A percentile compares a stretch with the other conserved stretches of the same genome.
These are phyloP conservation scores for Penicillium psychrosexuale DNA, from an alignment of 2,329 filamentous ascomycete species.

Conservation along the genomic window DNA sequence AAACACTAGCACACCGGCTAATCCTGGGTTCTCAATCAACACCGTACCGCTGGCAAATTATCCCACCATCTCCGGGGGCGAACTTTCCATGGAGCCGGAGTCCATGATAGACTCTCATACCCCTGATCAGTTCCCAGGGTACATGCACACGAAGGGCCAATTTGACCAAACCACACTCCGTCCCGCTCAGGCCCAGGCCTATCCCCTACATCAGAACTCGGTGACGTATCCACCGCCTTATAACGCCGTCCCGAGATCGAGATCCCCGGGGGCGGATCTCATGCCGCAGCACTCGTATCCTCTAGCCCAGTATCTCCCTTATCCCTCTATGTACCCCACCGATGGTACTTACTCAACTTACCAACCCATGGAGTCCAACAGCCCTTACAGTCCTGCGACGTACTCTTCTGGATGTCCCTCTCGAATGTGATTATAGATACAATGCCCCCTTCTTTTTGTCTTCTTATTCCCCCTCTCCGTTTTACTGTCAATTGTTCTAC, in stretches of 20 bases:
- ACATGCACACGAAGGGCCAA: constrained; percentile 11
- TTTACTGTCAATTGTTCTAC: neutral
- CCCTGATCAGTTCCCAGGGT: constrained; percentile 16
- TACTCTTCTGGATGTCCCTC: constrained; percentile 21
- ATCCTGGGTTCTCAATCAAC: constrained; percentile 11
- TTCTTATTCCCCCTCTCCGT: constrained; percentile 6
- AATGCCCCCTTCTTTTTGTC: constrained; percentile 1
- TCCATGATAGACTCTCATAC: constrained; percentile 20
- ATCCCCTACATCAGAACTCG: constrained; percentile 31
- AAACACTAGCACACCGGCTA: constrained; percentile 9
- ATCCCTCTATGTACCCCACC: constrained; percentile 22
- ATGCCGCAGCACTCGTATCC: constrained; percentile 22
- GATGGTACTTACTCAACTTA: constrained; percentile 16
- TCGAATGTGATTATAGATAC: constrained; percentile 15
- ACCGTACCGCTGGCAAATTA: constrained; percentile 14
- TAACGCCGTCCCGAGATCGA: constrained; percentile 26
- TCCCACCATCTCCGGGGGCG: constrained; percentile 23
- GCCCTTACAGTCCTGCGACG: constrained; percentile 18
- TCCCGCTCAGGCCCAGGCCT: constrained; percentile 18
- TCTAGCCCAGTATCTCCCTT: constrained; percentile 13
- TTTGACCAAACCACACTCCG: constrained; percentile 16
- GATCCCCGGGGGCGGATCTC: constrained; percentile 20
- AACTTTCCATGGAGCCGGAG: constrained; percentile 30
- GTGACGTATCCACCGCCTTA: constrained; percentile 36
- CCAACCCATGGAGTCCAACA: constrained; percentile 16